Conservation (phyloP, 1,284 basidiomycete species). For the Moesziomyces antarcticus region DNA sequence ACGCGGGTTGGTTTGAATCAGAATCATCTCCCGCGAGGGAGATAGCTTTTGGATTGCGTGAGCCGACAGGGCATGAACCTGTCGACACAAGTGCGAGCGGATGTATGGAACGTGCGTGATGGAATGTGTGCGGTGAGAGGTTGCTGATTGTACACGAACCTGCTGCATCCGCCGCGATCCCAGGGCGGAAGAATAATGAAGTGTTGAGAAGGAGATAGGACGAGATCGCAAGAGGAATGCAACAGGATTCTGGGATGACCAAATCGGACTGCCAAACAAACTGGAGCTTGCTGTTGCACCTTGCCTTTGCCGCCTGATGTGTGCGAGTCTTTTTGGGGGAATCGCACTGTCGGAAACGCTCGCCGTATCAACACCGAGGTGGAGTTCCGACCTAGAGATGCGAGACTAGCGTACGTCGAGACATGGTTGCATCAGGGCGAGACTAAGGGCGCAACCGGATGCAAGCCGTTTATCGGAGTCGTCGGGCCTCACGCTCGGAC, state of each 20-base stretch:
- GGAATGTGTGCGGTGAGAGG: slow-evolving; percentile 13
- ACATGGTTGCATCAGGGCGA: background rate
- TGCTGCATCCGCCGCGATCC: background rate
- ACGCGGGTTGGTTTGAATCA: slow-evolving; percentile 9
- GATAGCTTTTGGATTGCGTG: slow-evolving; percentile 41
- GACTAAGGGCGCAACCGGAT: background rate
- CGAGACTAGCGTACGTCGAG: background rate
- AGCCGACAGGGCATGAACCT: slow-evolving; percentile 3
- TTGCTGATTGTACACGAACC: slow-evolving; percentile 53
- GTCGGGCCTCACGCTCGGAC: slow-evolving; percentile 99
- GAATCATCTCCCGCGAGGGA: slow-evolving; percentile 21
- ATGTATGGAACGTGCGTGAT: slow-evolving; percentile 9
- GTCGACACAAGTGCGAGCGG: slow-evolving; percentile 9
- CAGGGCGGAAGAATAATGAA: too few species aligned
- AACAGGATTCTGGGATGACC: slow-evolving; percentile 6
- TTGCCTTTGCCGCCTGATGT: background rate
- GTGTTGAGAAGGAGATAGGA: too few species aligned
- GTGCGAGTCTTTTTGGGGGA: too few species aligned
- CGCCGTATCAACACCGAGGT: slow-evolving; percentile 3
- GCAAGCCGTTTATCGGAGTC: slow-evolving; percentile 46
- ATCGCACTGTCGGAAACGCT: too few species aligned
- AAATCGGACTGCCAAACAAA: slow-evolving; percentile 22
- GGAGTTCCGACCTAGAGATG: slow-evolving; percentile 39
- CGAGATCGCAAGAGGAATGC: background rate
- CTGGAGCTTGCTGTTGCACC: slow-evolving; percentile 6